These are phyloP conservation scores for Dendrothele bispora DNA, from an alignment of 768 basidiomycete genomes.

Conservation along the genomic window DNA sequence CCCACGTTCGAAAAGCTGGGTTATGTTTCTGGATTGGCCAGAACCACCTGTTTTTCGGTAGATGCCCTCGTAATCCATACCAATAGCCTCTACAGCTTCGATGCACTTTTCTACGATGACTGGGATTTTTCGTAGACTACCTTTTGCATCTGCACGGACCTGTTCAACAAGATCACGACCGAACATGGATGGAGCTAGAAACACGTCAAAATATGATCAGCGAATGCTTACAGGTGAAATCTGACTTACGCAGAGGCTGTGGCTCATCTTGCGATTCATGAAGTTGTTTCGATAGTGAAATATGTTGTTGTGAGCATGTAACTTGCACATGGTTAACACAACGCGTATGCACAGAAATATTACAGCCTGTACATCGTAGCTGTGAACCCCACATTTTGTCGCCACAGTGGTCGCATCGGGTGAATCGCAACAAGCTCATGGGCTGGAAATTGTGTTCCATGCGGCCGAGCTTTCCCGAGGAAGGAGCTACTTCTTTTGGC, in stretches of 20 bases:
- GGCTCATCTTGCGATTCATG: slow-evolving; percentile 30
- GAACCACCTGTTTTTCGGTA: slow-evolving; percentile 97
- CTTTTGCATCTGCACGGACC: slow-evolving; percentile 63
- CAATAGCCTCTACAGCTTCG: slow-evolving; percentile 83
- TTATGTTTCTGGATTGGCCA: slow-evolving; percentile 89
- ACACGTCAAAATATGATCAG: slow-evolving; percentile 1
- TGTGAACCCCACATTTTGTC: slow-evolving; percentile 99
- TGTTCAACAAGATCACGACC: slow-evolving; percentile 88
- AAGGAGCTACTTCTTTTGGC: slow-evolving; percentile 39
- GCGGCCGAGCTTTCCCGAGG: slow-evolving; percentile 33
- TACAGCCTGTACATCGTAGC: slow-evolving; percentile 85
- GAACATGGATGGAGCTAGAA: slow-evolving; percentile 84
- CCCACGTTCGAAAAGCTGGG: slow-evolving; percentile 91
- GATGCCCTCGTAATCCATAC: slow-evolving; percentile 89
- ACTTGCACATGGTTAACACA: slow-evolving; percentile 70
- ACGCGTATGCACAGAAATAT: slow-evolving; percentile 83
- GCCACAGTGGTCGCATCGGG: slow-evolving; percentile 92
- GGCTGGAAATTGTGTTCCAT: slow-evolving; percentile 88
- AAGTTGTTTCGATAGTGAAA: not conserved
- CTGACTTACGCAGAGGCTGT: slow-evolving; percentile 39
- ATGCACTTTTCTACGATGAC: slow-evolving; percentile 96
- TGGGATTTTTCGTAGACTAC: slow-evolving; percentile 68
- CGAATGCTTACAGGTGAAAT: slow-evolving; percentile 3
- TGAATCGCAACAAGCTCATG: slow-evolving; percentile 82
- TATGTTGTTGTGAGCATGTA: slow-evolving; percentile 59